Percentiles rank a stretch among this genome's conserved stretches.
phyloP scores from a whole-genome alignment of 1,284 basidiomycete species.

The Apiotrichum gamsii region DNA sequence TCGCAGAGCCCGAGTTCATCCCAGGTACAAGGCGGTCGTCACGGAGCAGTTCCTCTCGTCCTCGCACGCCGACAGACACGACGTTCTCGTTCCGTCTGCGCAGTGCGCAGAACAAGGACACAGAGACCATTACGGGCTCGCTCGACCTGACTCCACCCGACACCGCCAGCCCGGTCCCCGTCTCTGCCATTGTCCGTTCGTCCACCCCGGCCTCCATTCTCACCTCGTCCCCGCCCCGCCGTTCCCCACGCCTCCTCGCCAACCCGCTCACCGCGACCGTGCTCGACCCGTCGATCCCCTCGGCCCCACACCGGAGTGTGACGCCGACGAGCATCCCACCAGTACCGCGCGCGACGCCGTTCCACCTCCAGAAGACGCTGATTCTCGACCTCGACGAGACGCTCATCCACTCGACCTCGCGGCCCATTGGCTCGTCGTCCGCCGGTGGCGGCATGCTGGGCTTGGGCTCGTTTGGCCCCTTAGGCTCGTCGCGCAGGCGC shows the following conservation, averaged over 20 bases:
- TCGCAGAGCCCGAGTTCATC: no score
- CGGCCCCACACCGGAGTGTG: constrained; percentile 34
- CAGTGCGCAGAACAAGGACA: constrained; percentile 24
- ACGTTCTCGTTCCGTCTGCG: constrained; percentile 33
- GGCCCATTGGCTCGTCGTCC: constrained; percentile 54
- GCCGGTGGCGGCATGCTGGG: constrained; percentile 57
- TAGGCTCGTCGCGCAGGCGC: constrained; percentile 48
- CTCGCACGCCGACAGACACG: constrained; percentile 12
- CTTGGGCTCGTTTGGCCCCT: constrained; percentile 52
- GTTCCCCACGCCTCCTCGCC: constrained; percentile 29
- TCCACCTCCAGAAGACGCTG: constrained; percentile 80
- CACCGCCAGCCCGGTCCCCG: constrained; percentile 2
- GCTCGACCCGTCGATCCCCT: constrained; percentile 44
- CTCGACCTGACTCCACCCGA: constrained; percentile 4
- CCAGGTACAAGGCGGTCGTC: no score
- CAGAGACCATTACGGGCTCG: constrained; percentile 5
- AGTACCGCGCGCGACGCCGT: constrained; percentile 55
- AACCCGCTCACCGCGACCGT: constrained; percentile 40
- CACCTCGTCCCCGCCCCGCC: constrained; percentile 9
- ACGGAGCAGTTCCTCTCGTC: no score
- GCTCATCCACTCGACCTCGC: constrained; percentile 91
- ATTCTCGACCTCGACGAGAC: constrained; percentile 97
- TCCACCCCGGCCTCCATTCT: constrained; percentile 6
- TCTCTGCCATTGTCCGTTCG: constrained; percentile 4
- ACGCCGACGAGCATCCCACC: constrained; percentile 15